Evolutionary conservation across 2,329 filamentous ascomycete species (phyloP), one percentile per base, ranked within the genome.

Genomic region (Paraphoma sp.): DNA sequence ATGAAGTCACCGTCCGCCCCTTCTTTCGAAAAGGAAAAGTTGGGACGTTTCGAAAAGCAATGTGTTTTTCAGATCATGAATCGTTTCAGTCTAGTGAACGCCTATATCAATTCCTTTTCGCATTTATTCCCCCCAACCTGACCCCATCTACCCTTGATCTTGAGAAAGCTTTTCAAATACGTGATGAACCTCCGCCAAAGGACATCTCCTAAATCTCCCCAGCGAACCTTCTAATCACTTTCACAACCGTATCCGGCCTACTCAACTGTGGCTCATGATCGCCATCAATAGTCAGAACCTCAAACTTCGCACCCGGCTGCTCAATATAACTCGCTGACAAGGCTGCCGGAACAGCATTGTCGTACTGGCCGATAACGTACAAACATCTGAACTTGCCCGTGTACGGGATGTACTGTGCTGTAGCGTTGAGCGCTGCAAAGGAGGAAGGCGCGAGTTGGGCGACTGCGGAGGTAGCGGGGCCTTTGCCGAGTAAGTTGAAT

Each of bases 241-340:
- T 51, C 8, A 56, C 60, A 30, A 70, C 63, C 46, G 59, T 53
- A 4, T 62, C 51, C 11, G 69, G 64, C 43, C 54, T 56, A 56
- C 67, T 68, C 45, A 74, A n/a, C 67, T 68, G 66, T 11, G 65
- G 53, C 29, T 63, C 47, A 57, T 73, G 70, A 53, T 65, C 65
- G 8, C 49, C 56, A 44, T 65, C 60, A 31, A 65, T 40, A 2
- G 28, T 41, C 45, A 61, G 54, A 5, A 67, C 57, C 23, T 57
- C 54, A 14, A 68, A 62, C 38, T 57, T 41, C 10, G 64, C 64
- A 9, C 64, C 68, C 14, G 56, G 36, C 45, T 67, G 62, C 11
- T 63, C 53, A 18, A 71, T 40, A 36, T 57, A 68, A 5, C 28
- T 59, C 56, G 65, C 16, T 44, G 62, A 59, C 41, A 59, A 52